These are phyloP conservation scores for Phytophthora sp. DNA, from an alignment of 352 stramenopile species.

Conservation along the genomic window DNA sequence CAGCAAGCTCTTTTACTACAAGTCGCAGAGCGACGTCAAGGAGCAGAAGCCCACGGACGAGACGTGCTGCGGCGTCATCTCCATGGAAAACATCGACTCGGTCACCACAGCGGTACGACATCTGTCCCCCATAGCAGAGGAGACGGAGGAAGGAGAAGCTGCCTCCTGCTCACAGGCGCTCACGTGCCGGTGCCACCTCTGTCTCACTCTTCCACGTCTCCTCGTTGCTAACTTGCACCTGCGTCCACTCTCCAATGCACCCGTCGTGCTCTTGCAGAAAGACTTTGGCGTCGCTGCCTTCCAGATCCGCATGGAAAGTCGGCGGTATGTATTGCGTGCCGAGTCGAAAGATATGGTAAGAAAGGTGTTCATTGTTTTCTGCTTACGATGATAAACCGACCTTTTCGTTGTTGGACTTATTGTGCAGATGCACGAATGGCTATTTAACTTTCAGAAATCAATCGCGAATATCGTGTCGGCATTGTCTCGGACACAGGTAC, in stretches of 20 bases:
- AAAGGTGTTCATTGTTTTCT: neutral
- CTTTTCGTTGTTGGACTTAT: neutral
- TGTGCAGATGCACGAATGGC: constrained; percentile 87
- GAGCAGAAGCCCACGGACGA: constrained; percentile 64
- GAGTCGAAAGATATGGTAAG: constrained; percentile 83
- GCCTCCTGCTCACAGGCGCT: neutral
- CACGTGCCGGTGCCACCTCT: constrained; percentile 12
- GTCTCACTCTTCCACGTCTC: constrained; percentile 9
- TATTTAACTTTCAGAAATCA: constrained; percentile 91
- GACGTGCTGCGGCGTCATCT: constrained; percentile 75
- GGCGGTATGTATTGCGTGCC: constrained; percentile 79
- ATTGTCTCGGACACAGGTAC: constrained; percentile 70
- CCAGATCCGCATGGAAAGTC: constrained; percentile 82
- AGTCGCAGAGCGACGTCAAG: constrained; percentile 55
- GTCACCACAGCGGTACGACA: constrained; percentile 79
- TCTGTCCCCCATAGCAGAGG: constrained; percentile 11
- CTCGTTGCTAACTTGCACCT: constrained; percentile 33
- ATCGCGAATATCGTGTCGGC: constrained; percentile 88
- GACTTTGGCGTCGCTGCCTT: constrained; percentile 84
- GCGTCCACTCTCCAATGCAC: constrained; percentile 10
- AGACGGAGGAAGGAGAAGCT: neutral
- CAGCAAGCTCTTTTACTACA: constrained; percentile 87
- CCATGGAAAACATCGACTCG: constrained; percentile 83
- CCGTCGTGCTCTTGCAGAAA: constrained; percentile 54
- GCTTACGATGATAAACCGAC: constrained; percentile 8